phyloP scores from a whole-genome alignment of 305 asterid species.

The Fraxinus nigra region DNA sequence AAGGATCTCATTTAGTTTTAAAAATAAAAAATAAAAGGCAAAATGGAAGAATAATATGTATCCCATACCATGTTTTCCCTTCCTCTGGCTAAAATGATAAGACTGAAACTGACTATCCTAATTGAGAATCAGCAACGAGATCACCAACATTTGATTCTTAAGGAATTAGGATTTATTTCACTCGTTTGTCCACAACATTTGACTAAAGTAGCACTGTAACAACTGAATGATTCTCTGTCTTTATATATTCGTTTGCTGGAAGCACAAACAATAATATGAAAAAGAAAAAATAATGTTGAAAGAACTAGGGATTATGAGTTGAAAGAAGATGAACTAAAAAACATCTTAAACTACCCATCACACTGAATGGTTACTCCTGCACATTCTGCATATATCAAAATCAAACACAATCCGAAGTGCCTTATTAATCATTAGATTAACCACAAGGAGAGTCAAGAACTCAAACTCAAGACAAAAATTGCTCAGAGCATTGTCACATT shows the following conservation, averaged over 20 bases:
- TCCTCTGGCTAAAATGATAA: not conserved
- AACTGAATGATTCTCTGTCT: not conserved
- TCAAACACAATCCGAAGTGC: not conserved
- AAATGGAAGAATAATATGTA: not conserved
- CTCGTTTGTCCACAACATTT: not conserved
- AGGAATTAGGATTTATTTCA: not conserved
- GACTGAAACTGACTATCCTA: not conserved
- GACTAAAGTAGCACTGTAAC: not conserved
- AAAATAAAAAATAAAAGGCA: not conserved
- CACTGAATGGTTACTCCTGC: not conserved
- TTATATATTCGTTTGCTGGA: not conserved
- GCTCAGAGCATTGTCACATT: not conserved
- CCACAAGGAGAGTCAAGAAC: not conserved
- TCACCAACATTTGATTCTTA: not conserved
- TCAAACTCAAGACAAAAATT: not conserved
- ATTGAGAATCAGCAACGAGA: not conserved
- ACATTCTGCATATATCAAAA: not conserved
- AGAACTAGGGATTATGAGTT: not conserved
- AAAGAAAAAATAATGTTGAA: not conserved
- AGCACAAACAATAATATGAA: not conserved
- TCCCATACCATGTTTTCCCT: not conserved
- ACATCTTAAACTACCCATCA: not conserved
- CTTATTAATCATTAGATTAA: not conserved
- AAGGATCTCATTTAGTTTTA: not conserved
- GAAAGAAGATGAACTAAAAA: not conserved